These are phyloP conservation scores for Claviceps monticola DNA, from an alignment of 2,329 filamentous ascomycete genomes.

Conservation along the genomic window DNA sequence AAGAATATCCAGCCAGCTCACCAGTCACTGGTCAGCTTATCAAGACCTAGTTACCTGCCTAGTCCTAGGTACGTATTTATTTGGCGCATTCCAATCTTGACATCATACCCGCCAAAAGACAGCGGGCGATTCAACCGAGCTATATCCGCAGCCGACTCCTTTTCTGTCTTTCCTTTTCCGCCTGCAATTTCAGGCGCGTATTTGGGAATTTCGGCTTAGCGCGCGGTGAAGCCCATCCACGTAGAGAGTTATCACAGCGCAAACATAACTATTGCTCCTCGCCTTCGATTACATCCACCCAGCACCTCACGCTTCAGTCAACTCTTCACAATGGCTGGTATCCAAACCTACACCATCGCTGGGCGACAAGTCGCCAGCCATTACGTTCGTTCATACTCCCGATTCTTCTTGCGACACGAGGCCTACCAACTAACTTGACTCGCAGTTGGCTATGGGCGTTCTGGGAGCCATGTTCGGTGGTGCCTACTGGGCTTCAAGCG, in stretches of 20 bases:
- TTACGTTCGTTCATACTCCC: conserved; percentile 33
- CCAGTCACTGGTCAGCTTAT: too few relatives aligned
- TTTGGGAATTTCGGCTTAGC: conserved; percentile 12
- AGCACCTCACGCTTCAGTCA: conserved; percentile 11
- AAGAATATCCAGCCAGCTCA: too few relatives aligned
- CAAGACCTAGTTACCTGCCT: too few relatives aligned
- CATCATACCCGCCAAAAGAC: not conserved
- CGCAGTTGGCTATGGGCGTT: conserved; percentile 43
- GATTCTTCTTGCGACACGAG: not conserved
- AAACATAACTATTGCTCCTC: not conserved
- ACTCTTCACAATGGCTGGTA: conserved; percentile 23
- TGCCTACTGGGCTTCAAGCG: conserved; percentile 28
- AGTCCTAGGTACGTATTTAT: too few relatives aligned
- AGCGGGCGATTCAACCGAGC: conserved; percentile 11
- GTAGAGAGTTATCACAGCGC: conserved; percentile 13
- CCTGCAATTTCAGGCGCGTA: conserved; percentile 22
- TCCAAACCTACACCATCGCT: conserved; percentile 37
- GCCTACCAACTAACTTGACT: conserved; percentile 4
- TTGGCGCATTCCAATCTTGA: too few relatives aligned
- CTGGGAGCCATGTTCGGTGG: conserved; percentile 38
- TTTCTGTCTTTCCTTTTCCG: conserved; percentile 6
- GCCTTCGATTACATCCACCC: not conserved
- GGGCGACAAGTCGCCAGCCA: conserved; percentile 48
- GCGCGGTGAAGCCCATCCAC: conserved; percentile 7
- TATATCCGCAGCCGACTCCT: conserved; percentile 13